These are phyloP conservation scores for Cytospora leucostoma DNA, from an alignment of 2,329 filamentous ascomycete genomes.

Conservation along the genomic window DNA sequence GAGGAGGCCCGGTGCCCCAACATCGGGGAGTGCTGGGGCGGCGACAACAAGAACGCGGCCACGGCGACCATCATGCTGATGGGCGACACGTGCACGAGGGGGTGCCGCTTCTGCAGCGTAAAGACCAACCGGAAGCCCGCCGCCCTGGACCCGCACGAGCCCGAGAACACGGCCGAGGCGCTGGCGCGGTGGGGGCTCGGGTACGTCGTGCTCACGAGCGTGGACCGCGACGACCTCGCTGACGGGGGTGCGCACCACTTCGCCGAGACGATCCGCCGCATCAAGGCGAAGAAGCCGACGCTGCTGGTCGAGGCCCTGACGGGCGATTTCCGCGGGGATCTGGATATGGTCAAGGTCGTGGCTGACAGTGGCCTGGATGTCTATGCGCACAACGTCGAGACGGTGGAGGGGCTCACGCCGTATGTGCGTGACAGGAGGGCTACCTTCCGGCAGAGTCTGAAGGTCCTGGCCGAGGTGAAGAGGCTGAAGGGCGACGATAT, in stretches of 20 bases:
- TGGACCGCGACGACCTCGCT: slow-evolving; percentile 88
- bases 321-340: slow-evolving; percentile 81
- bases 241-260: slow-evolving; percentile 91
- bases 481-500: slow-evolving; percentile 66
- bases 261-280: slow-evolving; percentile 89
- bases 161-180: slow-evolving; percentile 94
- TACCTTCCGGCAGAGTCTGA: slow-evolving; percentile 82
- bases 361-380: slow-evolving; percentile 90
- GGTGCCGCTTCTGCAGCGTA: slow-evolving; percentile 95
- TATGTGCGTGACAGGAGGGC: slow-evolving; percentile 87
- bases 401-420: slow-evolving; percentile 85
- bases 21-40: slow-evolving; percentile 97
- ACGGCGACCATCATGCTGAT: slow-evolving; percentile 99
- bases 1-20: slow-evolving; percentile 98
- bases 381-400: slow-evolving; percentile 97
- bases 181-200: slow-evolving; percentile 90
- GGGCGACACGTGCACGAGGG: slow-evolving; percentile 96
- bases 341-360: slow-evolving; percentile 84
- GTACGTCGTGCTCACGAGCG: slow-evolving; percentile 91
- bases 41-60: slow-evolving; percentile 80
- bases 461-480: slow-evolving; percentile 81
- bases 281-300: slow-evolving; percentile 79
- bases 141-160: slow-evolving; percentile 91
- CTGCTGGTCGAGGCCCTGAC: slow-evolving; percentile 83
- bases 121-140: slow-evolving; percentile 78